phyloP scores from a whole-genome alignment of 2,329 filamentous ascomycete species.

The Metarhizium robertsii region DNA sequence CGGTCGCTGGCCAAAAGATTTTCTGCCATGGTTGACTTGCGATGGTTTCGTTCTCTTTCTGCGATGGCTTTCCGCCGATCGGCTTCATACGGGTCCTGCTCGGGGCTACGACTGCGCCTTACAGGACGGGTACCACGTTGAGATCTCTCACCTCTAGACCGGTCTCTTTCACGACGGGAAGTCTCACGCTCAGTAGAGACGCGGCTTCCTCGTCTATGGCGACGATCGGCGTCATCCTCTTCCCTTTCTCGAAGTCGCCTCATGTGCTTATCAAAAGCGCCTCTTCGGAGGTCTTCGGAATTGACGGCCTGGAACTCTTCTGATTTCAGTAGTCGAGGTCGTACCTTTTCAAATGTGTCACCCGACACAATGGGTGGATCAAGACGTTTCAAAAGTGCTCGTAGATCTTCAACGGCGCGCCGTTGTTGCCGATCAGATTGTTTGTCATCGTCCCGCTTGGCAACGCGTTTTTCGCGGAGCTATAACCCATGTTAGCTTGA shows the following conservation, averaged over 20 bases:
- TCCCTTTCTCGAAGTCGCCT: slow-evolving; percentile 87
- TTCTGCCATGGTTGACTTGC: slow-evolving; percentile 65
- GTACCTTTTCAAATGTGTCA: slow-evolving; percentile 86
- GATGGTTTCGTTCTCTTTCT: slow-evolving; percentile 87
- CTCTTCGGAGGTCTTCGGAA: slow-evolving; percentile 72
- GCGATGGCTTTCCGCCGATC: slow-evolving; percentile 90
- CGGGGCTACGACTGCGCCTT: slow-evolving; percentile 76
- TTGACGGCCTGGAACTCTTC: slow-evolving; percentile 78
- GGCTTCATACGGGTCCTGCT: slow-evolving; percentile 88
- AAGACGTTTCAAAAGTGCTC: slow-evolving; percentile 78
- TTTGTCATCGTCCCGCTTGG: slow-evolving; percentile 76
- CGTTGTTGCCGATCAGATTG: slow-evolving; percentile 79
- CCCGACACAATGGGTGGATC: slow-evolving; percentile 69
- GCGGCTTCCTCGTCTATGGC: slow-evolving; percentile 48
- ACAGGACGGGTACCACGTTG: slow-evolving; percentile 48
- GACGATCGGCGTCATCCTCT: slow-evolving; percentile 69
- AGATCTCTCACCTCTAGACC: slow-evolving; percentile 51
- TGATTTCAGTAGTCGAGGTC: slow-evolving; percentile 65
- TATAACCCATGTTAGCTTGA: slow-evolving; percentile 20
- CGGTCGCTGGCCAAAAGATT: slow-evolving; percentile 46
- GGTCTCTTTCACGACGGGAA: slow-evolving; percentile 54
- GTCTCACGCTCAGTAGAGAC: slow-evolving; percentile 40
- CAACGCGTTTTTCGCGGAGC: slow-evolving; percentile 78
- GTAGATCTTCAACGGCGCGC: slow-evolving; percentile 72
- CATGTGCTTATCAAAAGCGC: slow-evolving; percentile 86